A percentile compares a stretch with the other conserved stretches of the same genome.
These are phyloP conservation scores for Neurospora sp. DNA, from an alignment of 495 filamentous ascomycete genomes.

Conservation along the genomic window DNA sequence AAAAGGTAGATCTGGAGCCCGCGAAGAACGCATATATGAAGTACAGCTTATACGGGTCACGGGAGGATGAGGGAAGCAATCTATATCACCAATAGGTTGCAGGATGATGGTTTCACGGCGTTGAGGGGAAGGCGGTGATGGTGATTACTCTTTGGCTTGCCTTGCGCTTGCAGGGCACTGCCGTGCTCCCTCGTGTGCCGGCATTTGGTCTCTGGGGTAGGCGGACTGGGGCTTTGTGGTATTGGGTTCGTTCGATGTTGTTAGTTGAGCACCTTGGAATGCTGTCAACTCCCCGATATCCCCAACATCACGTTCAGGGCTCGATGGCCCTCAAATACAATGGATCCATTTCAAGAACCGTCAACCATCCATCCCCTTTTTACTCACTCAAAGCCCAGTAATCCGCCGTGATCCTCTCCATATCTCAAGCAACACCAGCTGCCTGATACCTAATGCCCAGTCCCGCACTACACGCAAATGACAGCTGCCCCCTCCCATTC, in stretches of 20 bases:
- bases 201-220: neutral
- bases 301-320: no score
- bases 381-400: no score
- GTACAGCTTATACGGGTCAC: neutral
- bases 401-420: neutral
- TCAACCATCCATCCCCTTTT: no score
- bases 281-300: neutral
- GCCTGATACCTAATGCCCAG: neutral
- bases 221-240: neutral
- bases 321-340: no score
- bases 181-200: neutral
- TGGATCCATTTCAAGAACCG: no score
- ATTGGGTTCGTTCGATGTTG: neutral
- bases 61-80: neutral
- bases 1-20: no score
- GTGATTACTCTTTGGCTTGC: neutral
- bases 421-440: neutral
- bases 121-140: neutral
- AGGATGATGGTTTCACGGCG: neutral
- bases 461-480: neutral
- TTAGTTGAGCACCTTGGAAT: neutral
- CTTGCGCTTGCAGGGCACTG: neutral
- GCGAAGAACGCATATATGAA: no score
- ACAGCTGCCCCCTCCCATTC: neutral
- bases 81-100: neutral